Evolutionary conservation across 495 filamentous ascomycete species (phyloP), one percentile per base, ranked within the genome.

Genomic region (Emericellopsis terricola): DNA sequence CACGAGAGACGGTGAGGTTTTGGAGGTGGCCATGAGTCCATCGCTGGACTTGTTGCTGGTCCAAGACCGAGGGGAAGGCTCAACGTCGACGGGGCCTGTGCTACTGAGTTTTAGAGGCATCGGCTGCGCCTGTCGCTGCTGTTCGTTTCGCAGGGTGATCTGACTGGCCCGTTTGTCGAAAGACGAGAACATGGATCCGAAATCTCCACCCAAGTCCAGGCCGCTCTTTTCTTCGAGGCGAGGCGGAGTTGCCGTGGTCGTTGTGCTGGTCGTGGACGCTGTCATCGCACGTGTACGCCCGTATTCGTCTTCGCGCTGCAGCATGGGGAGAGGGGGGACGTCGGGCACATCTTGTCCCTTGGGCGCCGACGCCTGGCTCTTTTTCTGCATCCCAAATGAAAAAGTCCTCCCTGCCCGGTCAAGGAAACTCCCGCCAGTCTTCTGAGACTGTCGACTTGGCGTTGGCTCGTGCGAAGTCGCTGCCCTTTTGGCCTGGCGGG

Each of bases 371-470:
- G 63, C 56, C 3, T 58, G 24, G 13, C 54, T 42, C 27, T 55
- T 64, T 37, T 68, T 70, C 31, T 61, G 60, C n/a, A 49, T 56
- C 17, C 70, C 78, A 45, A 81, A 83, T 0, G 80, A 86, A 39
- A 85, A 78, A 0, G 80, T 76, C 29, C 80, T 65, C 15, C 76
- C 73, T 31, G 76, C 78, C 18, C 74, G 63, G 39, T 70, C 73
- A 15, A 83, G 50, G 11, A 77, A 71, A 10, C 40, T 62, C 37
- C 51, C 52, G 13, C 50, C 47, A 31, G 66, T 59, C 31, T 66
- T 69, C 2, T 69, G 68, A 8, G 64, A 44, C 16, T 66, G 65
- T 14, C 75, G 75, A 15, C 64, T 51, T 10, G 73, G 71, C 31
- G 70, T 62, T 29, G 78, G 69, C 28, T 57, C 51, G 11, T 60